Base-by-base conservation (phyloP, 176 grass and related monocot genomes). In the Musa troglodytarum region DNA sequence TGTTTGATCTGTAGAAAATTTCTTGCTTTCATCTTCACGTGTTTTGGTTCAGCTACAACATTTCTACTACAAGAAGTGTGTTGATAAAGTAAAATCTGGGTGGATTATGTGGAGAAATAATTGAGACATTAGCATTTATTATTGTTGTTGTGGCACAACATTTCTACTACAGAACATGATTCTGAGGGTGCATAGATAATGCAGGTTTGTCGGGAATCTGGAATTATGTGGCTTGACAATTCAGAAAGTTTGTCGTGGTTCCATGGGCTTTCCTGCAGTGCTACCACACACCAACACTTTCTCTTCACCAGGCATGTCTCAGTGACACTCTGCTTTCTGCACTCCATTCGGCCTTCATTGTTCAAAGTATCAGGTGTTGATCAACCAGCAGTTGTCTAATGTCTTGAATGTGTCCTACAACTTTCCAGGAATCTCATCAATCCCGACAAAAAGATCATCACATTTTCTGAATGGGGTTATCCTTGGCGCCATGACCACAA, bases 401-500 rank as follows among this genome's bases (percentile, higher is more conserved):
- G 29, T 43, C 34, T 43, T 43, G 34, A 43, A 6, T 43, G 34
- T 43, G 34, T 43, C 34, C 34, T 24, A 17, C 2, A 51, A 71
- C 34, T 51, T 70, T 49, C 59, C 9, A 93, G 94, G 84, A 5
- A 86, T 93, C 54, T 80, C 90, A 22, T 86, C 88, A 0, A 91
- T 97, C 65, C 85, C 63, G 52, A 85, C 57, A 53, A 93, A 85
- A 23, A 93, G 84, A 66, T 89, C 90, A 0, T 92, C 90, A 0
- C 94, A 89, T 75, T 98, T 97, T 79, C 78, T 98, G 26, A 98
- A 98, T 34, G 94, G 94, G 20, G 72, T 98, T 26, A 89, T 93
- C 68, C 93, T 98, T 0, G 94, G 94, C n/a, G 92, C 90, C 1
- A 98, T 98, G 94, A 93, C 94, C 61, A 93, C 94, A 64, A 87